Percentiles rank a stretch among this genome's conserved stretches.
phyloP scores from a whole-genome alignment of 441 rosid species.

The Brassica hybrid region DNA sequence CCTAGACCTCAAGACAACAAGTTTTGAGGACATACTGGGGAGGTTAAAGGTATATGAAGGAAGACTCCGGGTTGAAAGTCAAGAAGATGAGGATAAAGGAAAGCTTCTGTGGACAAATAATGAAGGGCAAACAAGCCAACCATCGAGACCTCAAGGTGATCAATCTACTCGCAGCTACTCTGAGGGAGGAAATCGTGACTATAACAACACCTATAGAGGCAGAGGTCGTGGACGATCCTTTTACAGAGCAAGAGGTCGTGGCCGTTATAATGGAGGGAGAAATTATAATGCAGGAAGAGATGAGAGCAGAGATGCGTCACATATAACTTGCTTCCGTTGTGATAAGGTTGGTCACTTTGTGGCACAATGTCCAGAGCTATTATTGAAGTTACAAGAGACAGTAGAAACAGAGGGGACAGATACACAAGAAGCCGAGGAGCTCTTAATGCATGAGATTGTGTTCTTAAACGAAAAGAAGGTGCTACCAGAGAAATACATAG shows the following conservation, averaged over 20 bases:
- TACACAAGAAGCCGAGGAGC: not conserved
- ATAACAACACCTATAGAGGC: not conserved
- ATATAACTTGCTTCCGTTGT: not conserved
- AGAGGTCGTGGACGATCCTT: not conserved
- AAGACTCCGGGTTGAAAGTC: constrained; percentile 41
- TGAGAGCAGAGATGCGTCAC: not conserved
- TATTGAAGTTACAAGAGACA: not conserved
- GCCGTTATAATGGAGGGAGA: not conserved
- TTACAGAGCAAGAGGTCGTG: not conserved
- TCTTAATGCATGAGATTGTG: not conserved
- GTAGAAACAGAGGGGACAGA: not conserved
- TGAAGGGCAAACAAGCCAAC: not conserved
- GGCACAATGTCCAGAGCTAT: not conserved
- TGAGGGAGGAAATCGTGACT: not conserved
- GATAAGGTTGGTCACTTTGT: not conserved
- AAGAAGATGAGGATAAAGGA: not conserved
- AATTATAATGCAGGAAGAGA: not conserved
- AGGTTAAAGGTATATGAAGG: not conserved
- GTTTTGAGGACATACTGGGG: not conserved
- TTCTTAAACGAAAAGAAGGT: not conserved
- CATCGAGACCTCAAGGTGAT: not conserved
- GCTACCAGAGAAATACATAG: not conserved
- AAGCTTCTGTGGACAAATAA: not conserved
- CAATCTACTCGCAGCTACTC: not conserved
- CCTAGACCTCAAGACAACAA: not conserved